Evolutionary conservation across 2,329 filamentous ascomycete species (phyloP).

Genomic region (Metarhizium robertsii): DNA sequence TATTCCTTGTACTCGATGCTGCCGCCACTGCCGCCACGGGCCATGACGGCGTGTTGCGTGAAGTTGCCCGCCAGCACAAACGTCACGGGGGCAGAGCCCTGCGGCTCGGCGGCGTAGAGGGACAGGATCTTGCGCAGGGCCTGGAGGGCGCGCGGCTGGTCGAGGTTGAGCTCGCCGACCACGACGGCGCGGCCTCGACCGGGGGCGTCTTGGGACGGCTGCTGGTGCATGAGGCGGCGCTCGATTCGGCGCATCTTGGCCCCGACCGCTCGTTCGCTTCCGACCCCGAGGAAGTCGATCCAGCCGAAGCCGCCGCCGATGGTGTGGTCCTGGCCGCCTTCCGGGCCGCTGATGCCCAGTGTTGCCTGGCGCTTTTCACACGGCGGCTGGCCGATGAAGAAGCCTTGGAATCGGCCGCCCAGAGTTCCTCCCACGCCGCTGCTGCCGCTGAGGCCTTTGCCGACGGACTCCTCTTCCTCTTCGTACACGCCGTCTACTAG

Average conservation of each 20-base stretch:
- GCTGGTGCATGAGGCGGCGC: constrained; percentile 49
- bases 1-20: constrained; percentile 96
- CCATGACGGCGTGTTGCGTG: constrained; percentile 53
- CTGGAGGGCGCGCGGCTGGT: constrained; percentile 71
- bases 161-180: constrained; percentile 77
- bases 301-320: constrained; percentile 84
- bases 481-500: constrained; percentile 94
- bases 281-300: constrained; percentile 91
- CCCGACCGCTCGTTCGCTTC: constrained; percentile 78
- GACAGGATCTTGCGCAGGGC: constrained; percentile 72
- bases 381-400: constrained; percentile 85
- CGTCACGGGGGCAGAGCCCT: constrained; percentile 59
- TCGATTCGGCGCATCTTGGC: constrained; percentile 76
- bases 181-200: constrained; percentile 55
- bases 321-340: constrained; percentile 47
- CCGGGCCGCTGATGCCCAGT: constrained; percentile 57
- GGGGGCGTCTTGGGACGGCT: constrained; percentile 23
- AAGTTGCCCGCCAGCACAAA: constrained; percentile 89
- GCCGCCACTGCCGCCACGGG: constrained; percentile 60
- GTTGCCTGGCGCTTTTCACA: constrained; percentile 77
- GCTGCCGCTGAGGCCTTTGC: constrained; percentile 63
- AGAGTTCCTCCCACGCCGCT: constrained; percentile 83
- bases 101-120: constrained; percentile 58
- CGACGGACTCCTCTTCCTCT: constrained; percentile 69
- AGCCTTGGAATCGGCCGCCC: constrained; percentile 83